phyloP scores from a whole-genome alignment of 352 stramenopile species.

The Globisporangium carolinianum region DNA sequence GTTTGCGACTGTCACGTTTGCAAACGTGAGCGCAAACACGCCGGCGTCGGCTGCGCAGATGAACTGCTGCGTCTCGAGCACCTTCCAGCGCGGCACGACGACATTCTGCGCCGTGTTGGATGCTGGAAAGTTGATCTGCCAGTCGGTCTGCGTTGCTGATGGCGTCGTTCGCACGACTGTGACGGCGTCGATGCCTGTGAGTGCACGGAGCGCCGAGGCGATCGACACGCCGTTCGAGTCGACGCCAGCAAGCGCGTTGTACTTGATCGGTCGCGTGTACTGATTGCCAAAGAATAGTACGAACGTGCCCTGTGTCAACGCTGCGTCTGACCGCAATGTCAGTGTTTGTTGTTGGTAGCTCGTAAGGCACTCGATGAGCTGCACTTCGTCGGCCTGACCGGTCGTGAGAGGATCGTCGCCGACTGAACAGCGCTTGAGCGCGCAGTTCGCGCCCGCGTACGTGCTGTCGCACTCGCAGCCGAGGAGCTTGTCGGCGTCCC shows the following conservation, averaged over 20 bases:
- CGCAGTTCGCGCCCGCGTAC: conserved; percentile 45
- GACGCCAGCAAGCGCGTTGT: conserved; percentile 33
- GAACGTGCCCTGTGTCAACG: conserved; percentile 50
- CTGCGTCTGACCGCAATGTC: conserved; percentile 32
- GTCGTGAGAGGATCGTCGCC: conserved; percentile 71
- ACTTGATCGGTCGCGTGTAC: conserved; percentile 58
- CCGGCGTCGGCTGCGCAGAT: conserved; percentile 63
- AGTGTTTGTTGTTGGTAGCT: conserved; percentile 58
- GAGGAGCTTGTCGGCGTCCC: conserved; percentile 72
- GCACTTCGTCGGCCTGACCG: conserved; percentile 48
- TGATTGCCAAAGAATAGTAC: conserved; percentile 50
- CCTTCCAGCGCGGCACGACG: conserved; percentile 42
- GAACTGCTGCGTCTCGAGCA: conserved; percentile 70
- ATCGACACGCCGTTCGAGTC: conserved; percentile 47
- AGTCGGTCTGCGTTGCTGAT: conserved; percentile 28
- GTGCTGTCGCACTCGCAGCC: conserved; percentile 71
- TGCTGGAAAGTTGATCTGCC: conserved; percentile 42
- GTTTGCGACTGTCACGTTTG: conserved; percentile 37
- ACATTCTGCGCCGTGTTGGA: conserved; percentile 44
- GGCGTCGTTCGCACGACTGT: conserved; percentile 28
- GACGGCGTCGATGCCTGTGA: conserved; percentile 30
- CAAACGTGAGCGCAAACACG: conserved; percentile 51
- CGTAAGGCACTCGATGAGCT: conserved; percentile 50
- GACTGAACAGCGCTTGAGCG: conserved; percentile 46
- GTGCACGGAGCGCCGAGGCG: conserved; percentile 31